These are phyloP conservation scores for Helminthosporium solani DNA, from an alignment of 2,329 filamentous ascomycete genomes.

Conservation along the genomic window DNA sequence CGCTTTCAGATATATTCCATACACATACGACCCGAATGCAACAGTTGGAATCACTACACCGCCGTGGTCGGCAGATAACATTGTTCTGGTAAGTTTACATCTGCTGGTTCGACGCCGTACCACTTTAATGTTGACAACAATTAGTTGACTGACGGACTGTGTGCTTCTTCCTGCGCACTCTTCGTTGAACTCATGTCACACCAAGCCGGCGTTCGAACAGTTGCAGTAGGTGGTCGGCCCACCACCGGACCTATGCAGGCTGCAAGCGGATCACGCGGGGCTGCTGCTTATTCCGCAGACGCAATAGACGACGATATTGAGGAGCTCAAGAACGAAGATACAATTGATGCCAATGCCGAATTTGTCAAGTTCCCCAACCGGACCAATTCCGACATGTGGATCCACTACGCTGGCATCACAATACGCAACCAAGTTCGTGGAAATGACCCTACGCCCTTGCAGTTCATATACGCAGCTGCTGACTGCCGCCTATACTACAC, in stretches of 20 bases:
- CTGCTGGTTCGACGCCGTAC: too few relatives aligned
- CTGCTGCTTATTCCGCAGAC: conserved; percentile 35
- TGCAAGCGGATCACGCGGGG: conserved; percentile 60
- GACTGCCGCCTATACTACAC: conserved; percentile 41
- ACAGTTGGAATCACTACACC: too few relatives aligned
- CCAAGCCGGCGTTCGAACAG: conserved; percentile 51
- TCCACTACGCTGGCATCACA: conserved; percentile 28
- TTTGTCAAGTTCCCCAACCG: too few relatives aligned
- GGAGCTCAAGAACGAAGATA: conserved; percentile 9
- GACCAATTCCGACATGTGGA: conserved; percentile 19
- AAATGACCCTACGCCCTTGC: conserved; percentile 27
- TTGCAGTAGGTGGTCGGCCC: conserved; percentile 59
- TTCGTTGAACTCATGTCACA: conserved; percentile 55
- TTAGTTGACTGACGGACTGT: conserved; percentile 53
- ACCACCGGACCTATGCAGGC: conserved; percentile 56
- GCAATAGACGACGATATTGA: conserved; percentile 31
- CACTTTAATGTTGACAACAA: too few relatives aligned
- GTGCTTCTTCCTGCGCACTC: conserved; percentile 58
- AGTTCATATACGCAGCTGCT: conserved; percentile 37
- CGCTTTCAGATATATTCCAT: too few relatives aligned
- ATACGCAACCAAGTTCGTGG: conserved; percentile 37
- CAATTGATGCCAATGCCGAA: not conserved
- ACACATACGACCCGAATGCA: not conserved
- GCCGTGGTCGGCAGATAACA: conserved; percentile 23
- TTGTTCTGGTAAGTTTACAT: conserved; percentile 23